Base-by-base conservation (phyloP, 1,284 basidiomycete species). In the Puccinia horiana region DNA sequence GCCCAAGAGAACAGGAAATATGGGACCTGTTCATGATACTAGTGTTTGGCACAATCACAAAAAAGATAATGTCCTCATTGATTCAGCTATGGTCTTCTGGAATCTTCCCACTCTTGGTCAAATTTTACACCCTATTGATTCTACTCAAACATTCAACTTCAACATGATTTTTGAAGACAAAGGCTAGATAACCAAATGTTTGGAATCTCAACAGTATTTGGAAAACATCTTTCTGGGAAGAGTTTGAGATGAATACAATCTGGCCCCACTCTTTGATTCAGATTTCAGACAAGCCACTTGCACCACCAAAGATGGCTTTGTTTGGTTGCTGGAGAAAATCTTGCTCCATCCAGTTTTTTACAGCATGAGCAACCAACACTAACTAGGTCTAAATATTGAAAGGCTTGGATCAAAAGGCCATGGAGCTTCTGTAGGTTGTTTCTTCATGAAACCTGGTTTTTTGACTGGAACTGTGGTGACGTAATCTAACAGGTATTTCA, bases 391-490 rank as follows among this genome's bases (percentile, higher is more conserved):
- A 11, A 69, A 3, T 11, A 42, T 73, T n/a, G 18, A 73, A 29
- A 40, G 65, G 16, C 47, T 79, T n/a, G 77, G 77, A 8, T 67
- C 61, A 44, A 79, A 79, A 20, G 65, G 77, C 4, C 70, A 79
- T 70, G 65, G 77, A 8, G 61, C 65, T 11, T 54, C 29, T 4
- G 49, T 79, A 23, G 65, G 63, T 4, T 12, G 35, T 35, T 79
- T 79, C n/a, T 37, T 32, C 47, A n/a, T 14, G 47, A 26, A 79
- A 54, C n/a, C 49, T 67, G 18, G 26, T 20, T 23, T 37, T 79
- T 47, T 32, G 32, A 32, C 44, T 32, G 77, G 77, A 26, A 47
- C 26, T n/a, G 77, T 79, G 29, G 29, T 63, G n/a, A 54, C 29
- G 2, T 29, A 26, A 8, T 23, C n/a, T n/a, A n/a, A n/a, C n/a